Evolutionary conservation across 208 protist species (phyloP), one percentile per base, ranked within the genome.

Genomic region (Acanthamoeba healyi): DNA sequence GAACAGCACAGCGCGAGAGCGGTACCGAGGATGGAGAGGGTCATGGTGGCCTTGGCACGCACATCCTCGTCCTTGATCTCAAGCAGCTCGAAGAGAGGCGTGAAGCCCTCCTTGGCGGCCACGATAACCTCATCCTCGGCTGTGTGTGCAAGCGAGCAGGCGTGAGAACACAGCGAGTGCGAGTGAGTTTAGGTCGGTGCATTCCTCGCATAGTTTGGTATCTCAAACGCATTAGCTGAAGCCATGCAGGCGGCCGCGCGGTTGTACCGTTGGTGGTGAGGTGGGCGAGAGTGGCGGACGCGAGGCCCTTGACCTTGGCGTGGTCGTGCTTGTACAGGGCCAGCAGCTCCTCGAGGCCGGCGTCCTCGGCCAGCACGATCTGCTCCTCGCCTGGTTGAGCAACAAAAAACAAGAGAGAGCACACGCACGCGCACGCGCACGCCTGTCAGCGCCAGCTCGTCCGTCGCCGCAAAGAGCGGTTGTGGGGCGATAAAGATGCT

Each of bases 11-110:
- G 44, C 44, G 44, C 44, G 44, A 12, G 32, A 72, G 32, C 34
- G n/a, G 22, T 84, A 72, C 82, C 82, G 15, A 90, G 51, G 24
- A 90, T 90, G 82, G 82, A 90, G 32, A 90, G 49, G 38, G 82
- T 90, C 29, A 70, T 90, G 49, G 82, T 49, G n/a, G 82, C 54
- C 54, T 90, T 90, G 17, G 54, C 54, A 15, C 82, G 49, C 22
- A 90, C 82, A 44, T 72, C 82, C 34, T 90, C 82, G 36, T 90
- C 82, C 82, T 90, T 90, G 82, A 90, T 26, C 54, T 90, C 82
- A 15, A 70, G 17, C 49, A 90, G 82, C n/a, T 90, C 82, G 29
- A 90, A 67, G 12, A 90, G 58, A 4, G 82, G 51, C 58, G 10
- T 42, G 82, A 70, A 90, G 29, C 82, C 82, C 19, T 90, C 82